Base-by-base conservation (phyloP, 495 filamentous ascomycete genomes). In the Cairneyella variabilis region DNA sequence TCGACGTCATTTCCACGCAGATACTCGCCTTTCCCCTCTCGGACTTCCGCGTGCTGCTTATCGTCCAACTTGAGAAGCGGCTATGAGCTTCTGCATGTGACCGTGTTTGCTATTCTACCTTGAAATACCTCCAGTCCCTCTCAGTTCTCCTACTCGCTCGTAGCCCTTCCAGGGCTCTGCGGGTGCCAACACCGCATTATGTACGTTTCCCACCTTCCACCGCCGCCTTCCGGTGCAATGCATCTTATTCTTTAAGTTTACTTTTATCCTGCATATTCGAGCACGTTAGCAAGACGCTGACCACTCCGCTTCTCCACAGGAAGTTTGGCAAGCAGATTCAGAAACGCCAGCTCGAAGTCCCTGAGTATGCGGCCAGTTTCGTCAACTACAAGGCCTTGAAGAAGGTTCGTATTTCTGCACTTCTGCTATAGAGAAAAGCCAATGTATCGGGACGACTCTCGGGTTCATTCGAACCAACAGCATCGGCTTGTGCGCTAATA, bases 311-410 rank as follows among this genome's bases (percentile, higher is more conserved):
- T n/a, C 17, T 40, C 10, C 44, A 18, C 42, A 98, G 93, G 93
- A 97, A 98, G 82, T 98, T 97, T 76, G 93, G 93, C 68, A 98
- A 98, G 78, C 87, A 96, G 63, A 93, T 97, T 58, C 95, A 97
- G 75, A 96, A 93, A 78, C 85, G 91, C 68, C 92, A 97, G 76
- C 89, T 98, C 62, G 93, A 98, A 70, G 89, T 98, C 28, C 93
- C 93, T 30, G 93, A 98, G 78, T 98, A 98, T 86, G 93, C 92
- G 42, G 90, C 92, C 45, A 96, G 90, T 71, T 97, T 98, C 67
- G 91, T 97, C 46, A 97, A 98, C 72, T 98, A 98, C 75, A 98
- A 98, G 74, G 92, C 89, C 50, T 76, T 98, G 57, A 98, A 98
- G 71, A 97, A 97, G 87, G 93, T 96, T 61, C 40, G 65, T 61